phyloP scores from a whole-genome alignment of 2,329 filamentous ascomycete species.

The Fusarium veterinarium region DNA sequence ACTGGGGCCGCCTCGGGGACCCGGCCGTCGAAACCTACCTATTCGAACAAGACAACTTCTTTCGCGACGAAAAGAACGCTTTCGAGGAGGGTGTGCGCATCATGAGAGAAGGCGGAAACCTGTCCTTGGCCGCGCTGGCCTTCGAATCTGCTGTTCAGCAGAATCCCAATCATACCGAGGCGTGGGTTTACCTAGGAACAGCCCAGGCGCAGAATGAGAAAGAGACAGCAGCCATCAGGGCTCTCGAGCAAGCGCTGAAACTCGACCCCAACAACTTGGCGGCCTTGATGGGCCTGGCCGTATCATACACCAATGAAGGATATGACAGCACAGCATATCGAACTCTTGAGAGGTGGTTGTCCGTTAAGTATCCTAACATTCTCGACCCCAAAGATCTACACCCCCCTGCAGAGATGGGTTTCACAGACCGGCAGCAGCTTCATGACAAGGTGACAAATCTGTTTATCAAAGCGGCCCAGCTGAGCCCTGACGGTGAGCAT shows the following conservation, averaged over 20 bases:
- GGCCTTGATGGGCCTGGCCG: slow-evolving; percentile 93
- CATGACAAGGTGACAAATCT: slow-evolving; percentile 91
- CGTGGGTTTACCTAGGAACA: slow-evolving; percentile 91
- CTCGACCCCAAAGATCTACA: slow-evolving; percentile 78
- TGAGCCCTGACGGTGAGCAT: slow-evolving; percentile 89
- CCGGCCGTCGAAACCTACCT: slow-evolving; percentile 89
- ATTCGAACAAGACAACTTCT: slow-evolving; percentile 95
- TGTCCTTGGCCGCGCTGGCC: slow-evolving; percentile 90
- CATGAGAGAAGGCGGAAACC: slow-evolving; percentile 91
- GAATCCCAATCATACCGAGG: slow-evolving; percentile 86
- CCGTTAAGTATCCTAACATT: slow-evolving; percentile 91
- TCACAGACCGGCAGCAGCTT: slow-evolving; percentile 89
- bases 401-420: slow-evolving; percentile 84
- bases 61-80: slow-evolving; percentile 81
- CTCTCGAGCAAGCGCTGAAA: slow-evolving; percentile 89
- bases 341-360: slow-evolving; percentile 95
- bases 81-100: slow-evolving; percentile 95
- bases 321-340: slow-evolving; percentile 98
- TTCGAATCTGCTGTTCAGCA: slow-evolving; percentile 97
- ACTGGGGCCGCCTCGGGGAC: slow-evolving; percentile 75
- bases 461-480: slow-evolving; percentile 92
- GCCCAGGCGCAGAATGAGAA: slow-evolving; percentile 99
- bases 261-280: slow-evolving; percentile 87
- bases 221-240: slow-evolving; percentile 93
- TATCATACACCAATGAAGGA: slow-evolving; percentile 98